Base-by-base conservation (phyloP, 2,329 filamentous ascomycete genomes). In the Iodosphaeria phyllophila region DNA sequence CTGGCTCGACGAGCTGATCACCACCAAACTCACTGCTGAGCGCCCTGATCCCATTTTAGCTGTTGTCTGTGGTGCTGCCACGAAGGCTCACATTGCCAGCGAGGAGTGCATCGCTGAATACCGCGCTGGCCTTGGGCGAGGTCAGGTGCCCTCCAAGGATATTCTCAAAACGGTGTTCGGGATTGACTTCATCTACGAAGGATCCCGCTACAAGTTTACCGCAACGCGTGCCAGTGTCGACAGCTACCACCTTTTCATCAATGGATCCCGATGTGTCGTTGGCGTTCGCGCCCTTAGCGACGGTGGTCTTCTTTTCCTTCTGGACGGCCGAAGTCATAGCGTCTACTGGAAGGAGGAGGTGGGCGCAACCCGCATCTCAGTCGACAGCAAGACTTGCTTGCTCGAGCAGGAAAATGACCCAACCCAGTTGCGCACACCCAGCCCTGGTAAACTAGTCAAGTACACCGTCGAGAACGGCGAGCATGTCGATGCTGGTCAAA, bases 321-420 rank as follows among this genome's bases (percentile, higher is more conserved):
- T 98, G 21, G 74, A 76, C 42, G 89, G 89, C 32, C 80, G 82
- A 51, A 92, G 80, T 39, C 89, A 98, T 71, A 98, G 89, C 45
- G 74, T 95, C 32, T 98, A 98, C 70, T 98, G 89, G 89, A 95
- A 95, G 57, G 89, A 98, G 47, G 89, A 98, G 51, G 82, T 92
- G 23, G 84, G 84, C 29, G 89, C 86, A 18, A 93, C 89, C 25
- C 84, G 89, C 48, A 57, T 98, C 38, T 93, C 84, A 16, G 84
- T 98, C 13, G 89, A 98, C 48, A 80, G 83, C 61, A 98, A 95
- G 71, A 98, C 89, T 16, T 95, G 86, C 50, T 56, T 98, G 43
- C 69, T 98, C 18, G 89, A 98, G 64, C 83, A 95, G 53, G 89
- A 98, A 62, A 98, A 95, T 49, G 89, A 98, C 50, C 89, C 89